Base-by-base conservation (phyloP, 768 basidiomycete species). In the Pilatotrama ljubarskyi region DNA sequence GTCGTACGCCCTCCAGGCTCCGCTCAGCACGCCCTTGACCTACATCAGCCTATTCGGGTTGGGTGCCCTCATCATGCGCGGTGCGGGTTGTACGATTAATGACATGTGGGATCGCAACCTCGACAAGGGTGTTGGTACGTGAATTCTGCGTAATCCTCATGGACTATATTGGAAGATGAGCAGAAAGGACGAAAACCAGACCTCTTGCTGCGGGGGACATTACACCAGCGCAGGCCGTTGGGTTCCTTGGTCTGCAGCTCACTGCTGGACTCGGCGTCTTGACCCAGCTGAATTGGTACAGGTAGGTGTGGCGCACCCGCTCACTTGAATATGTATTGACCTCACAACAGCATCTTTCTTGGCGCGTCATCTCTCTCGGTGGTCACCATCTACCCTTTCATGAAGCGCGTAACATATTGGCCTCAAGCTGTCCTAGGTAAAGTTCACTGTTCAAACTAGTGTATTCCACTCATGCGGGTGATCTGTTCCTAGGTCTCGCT, bases 41-140 rank as follows among this genome's bases (percentile, higher is more conserved):
- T 96, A 94, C 69, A 77, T 93, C 47, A 76, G 84, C 35, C 77
- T 98, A 1, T 98, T 98, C 69, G 95, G 93, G 2, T 71, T 88
- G 10, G 97, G 97, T 1, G 95, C 97, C 0, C 66, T 97, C 43
- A 82, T 98, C 51, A 99, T 99, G 97, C 87, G 97, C 18, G 93
- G 96, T 5, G 97, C 97, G 20, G 97, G 97, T 3, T 99, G 97
- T 74, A 98, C 93, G 2, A 96, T 99, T 66, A 99, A 99, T 72
- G 97, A 99, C 70, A 87, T 99, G 86, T 98, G 97, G 96, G 97
- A 99, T 74, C 82, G 81, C 63, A 86, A 92, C 61, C 83, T 97
- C 44, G 97, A 99, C 79, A 87, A 85, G 70, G 86, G 88, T 38
- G 97, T 98, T 49, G 94, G 95, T 95, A 69, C 58, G 84, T 73